Conservation (phyloP, 1,139 yeast species). For the Yamadazyma sp. region DNA sequence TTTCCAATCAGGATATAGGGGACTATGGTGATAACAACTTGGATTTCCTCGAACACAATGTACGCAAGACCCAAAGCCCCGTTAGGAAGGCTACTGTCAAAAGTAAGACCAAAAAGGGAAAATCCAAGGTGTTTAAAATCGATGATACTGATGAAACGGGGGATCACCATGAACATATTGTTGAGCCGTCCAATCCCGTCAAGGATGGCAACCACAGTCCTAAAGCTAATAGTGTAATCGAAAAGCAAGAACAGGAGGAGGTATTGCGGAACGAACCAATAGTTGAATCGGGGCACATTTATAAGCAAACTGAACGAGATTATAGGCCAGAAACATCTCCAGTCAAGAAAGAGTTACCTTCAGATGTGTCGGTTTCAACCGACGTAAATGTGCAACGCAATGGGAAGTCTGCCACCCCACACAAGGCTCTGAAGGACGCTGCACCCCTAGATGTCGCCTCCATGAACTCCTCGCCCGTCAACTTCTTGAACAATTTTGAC, state of each 20-base stretch:
- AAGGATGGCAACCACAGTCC: neutral
- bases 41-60: conserved; percentile 21
- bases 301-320: neutral
- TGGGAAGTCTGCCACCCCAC: neutral
- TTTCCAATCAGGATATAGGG: conserved; percentile 34
- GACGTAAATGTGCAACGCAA: conserved; percentile 11
- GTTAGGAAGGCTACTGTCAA: neutral
- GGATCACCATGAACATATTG: no score
- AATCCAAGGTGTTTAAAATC: conserved; percentile 10
- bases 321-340: conserved; percentile 11
- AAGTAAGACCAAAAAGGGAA: conserved; percentile 1
- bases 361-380: conserved; percentile 23
- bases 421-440: neutral
- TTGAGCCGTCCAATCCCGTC: no score
- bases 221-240: neutral
- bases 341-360: conserved; percentile 17
- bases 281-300: no score
- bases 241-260: neutral
- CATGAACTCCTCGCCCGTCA: conserved; percentile 7
- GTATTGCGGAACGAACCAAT: neutral
- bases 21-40: conserved; percentile 38
- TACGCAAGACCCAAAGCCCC: conserved; percentile 5
- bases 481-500: neutral
- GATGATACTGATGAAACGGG: conserved; percentile 5
- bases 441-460: neutral